phyloP scores from a whole-genome alignment of 805 yeast genomes.

The Zygosaccharomyces kombuchaensis region DNA sequence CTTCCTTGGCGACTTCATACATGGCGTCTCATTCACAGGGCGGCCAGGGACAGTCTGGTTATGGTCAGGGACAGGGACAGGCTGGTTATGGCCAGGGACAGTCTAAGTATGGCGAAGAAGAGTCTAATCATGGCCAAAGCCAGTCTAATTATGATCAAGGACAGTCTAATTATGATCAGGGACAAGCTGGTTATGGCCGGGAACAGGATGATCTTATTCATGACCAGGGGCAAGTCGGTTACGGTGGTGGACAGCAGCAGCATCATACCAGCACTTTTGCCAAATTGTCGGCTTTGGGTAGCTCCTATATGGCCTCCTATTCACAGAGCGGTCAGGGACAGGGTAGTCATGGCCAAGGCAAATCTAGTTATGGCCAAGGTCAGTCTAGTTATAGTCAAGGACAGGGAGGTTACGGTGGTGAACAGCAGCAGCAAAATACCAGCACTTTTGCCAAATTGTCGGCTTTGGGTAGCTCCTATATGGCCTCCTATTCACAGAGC shows the following conservation, averaged over 20 bases:
- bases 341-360: conserved; percentile 1
- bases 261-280: conserved; percentile 5
- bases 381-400: too few relatives aligned
- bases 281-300: conserved; percentile 7
- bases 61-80: conserved; percentile 4
- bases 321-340: conserved; percentile 1
- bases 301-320: conserved; percentile 5
- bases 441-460: conserved; percentile 10
- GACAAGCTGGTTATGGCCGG: background rate
- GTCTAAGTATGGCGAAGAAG: conserved; percentile 2
- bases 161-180: too few relatives aligned
- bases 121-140: conserved; percentile 1
- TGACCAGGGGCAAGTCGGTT: background rate
- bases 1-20: conserved; percentile 10
- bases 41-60: conserved; percentile 1
- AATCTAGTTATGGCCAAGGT: background rate
- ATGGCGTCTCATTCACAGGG: background rate
- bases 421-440: conserved; percentile 3
- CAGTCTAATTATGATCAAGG: background rate
- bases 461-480: conserved; percentile 12
- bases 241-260: conserved; percentile 1
- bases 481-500: conserved; percentile 9
- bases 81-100: background rate
- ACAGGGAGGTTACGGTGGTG: conserved; percentile 2
- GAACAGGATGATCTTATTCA: background rate